These are phyloP conservation scores for Ustilago shanxiensis DNA, from an alignment of 1,284 basidiomycete genomes.

Conservation along the genomic window DNA sequence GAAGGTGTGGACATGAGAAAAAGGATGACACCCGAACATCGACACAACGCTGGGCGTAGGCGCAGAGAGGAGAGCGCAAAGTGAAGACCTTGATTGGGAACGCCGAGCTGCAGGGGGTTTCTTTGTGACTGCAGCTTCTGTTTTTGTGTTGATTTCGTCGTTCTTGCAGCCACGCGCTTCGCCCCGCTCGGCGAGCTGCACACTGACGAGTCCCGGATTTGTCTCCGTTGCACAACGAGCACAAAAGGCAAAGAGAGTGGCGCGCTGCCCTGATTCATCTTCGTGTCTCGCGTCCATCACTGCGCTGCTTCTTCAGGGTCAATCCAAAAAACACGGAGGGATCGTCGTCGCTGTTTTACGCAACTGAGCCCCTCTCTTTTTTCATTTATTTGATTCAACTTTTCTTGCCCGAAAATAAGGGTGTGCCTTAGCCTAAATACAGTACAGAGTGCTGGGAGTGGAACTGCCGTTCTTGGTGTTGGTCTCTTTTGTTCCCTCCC, in stretches of 20 bases:
- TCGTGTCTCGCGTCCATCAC: conserved; percentile 1
- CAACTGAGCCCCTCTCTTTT: background rate
- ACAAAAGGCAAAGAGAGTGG: background rate
- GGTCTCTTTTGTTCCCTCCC: conserved; percentile 1
- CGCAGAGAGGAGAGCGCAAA: background rate
- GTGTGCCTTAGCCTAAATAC: no score
- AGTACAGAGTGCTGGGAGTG: background rate
- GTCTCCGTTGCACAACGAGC: background rate
- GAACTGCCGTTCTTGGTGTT: conserved; percentile 7
- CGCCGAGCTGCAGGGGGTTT: conserved; percentile 5
- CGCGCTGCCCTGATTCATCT: conserved; percentile 7
- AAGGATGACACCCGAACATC: background rate
- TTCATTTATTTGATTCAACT: background rate
- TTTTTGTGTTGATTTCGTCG: no score
- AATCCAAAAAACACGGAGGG: background rate
- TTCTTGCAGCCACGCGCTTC: background rate
- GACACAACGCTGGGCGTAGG: background rate
- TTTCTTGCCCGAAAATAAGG: no score
- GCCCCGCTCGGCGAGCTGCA: background rate
- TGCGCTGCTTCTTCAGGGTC: background rate
- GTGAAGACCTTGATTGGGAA: background rate
- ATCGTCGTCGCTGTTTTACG: background rate
- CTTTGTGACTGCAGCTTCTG: background rate
- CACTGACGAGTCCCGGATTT: conserved; percentile 6
- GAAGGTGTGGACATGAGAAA: background rate